A percentile compares a stretch with the other conserved stretches of the same genome.
These are phyloP conservation scores for Fusarium sp. DNA, from an alignment of 2,329 filamentous ascomycete species.

Conservation along the genomic window DNA sequence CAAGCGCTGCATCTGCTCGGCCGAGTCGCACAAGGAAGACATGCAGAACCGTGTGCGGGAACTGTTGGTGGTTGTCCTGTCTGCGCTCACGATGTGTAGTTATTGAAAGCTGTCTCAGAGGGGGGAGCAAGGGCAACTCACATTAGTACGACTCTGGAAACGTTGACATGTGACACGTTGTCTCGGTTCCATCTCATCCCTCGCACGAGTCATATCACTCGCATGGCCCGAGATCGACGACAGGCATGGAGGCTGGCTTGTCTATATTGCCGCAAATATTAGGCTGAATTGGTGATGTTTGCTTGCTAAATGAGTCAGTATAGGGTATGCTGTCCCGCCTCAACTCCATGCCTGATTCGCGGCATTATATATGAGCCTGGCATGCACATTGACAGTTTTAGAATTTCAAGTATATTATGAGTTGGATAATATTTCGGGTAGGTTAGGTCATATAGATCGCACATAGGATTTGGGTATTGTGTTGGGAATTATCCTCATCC, in stretches of 20 bases:
- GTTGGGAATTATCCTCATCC: too few species aligned
- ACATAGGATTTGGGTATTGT: too few species aligned
- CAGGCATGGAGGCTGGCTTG: slow-evolving; percentile 22
- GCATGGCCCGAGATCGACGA: slow-evolving; percentile 32
- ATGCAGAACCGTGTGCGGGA: neutral
- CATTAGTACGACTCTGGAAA: neutral
- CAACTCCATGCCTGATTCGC: too few species aligned
- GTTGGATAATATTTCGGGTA: too few species aligned
- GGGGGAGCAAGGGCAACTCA: neutral
- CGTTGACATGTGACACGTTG: neutral
- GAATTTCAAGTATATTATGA: too few species aligned
- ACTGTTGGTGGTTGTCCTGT: too few species aligned
- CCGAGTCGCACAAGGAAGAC: slow-evolving; percentile 8
- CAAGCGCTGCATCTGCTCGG: neutral
- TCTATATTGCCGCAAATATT: slow-evolving; percentile 1
- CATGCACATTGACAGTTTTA: too few species aligned
- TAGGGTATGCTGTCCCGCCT: slow-evolving; percentile 17
- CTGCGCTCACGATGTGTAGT: too few species aligned
- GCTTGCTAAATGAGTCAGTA: neutral
- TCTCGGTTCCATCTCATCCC: neutral
- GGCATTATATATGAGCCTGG: too few species aligned
- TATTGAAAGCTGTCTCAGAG: too few species aligned
- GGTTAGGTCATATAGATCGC: too few species aligned
- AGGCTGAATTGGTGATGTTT: slow-evolving; percentile 15
- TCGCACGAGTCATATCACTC: slow-evolving; percentile 1